Evolutionary conservation across 2,329 filamentous ascomycete species (phyloP), one percentile per base, ranked within the genome.

Genomic region (Hysterium pulicare): DNA sequence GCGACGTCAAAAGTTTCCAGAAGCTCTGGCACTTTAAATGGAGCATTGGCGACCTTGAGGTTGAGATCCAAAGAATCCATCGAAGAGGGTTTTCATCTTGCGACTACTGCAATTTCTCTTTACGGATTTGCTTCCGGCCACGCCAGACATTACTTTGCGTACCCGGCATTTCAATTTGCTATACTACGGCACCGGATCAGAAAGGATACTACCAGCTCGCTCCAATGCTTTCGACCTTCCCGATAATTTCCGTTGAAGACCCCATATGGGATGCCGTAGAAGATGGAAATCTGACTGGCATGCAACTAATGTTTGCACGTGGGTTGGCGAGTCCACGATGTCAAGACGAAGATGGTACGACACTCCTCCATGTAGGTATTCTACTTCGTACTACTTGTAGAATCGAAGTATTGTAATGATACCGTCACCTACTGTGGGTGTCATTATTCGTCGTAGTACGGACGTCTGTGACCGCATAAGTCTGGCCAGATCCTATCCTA

Each of bases 191-290:
- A n/a, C n/a, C n/a, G n/a, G n/a, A n/a, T n/a, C n/a, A n/a, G n/a
- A n/a, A 31, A 11, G 40, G 40, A 21, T 31, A 36, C 23, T 37
- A 42, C 30, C 33, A 42, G 9, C 7, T 36, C 6, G 32, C 40
- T n/a, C 32, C 17, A 11, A 13, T 23, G 4, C 17, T 30, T 9
- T 19, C 10, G 10, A 19, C 33, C 5, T 37, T 26, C 32, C 33
- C 40, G 2, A 37, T 31, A 19, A 37, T 42, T 21, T 17, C 22
- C 19, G n/a, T 19, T 10, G 16, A 42, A 36, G 28, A 5, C 19
- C 40, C 33, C 11, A 15, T 37, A 16, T 36, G 40, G 16, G n/a
- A 13, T 11, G 22, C 20, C 10, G 20, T 42, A 4, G 2, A 10
- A 10, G 7, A 28, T 5, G 23, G 23, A 5, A 16, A 36, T 15